These are phyloP conservation scores for Zygnema circumcarinatum DNA, from an alignment of 139 green algal genomes.

Conservation along the genomic window DNA sequence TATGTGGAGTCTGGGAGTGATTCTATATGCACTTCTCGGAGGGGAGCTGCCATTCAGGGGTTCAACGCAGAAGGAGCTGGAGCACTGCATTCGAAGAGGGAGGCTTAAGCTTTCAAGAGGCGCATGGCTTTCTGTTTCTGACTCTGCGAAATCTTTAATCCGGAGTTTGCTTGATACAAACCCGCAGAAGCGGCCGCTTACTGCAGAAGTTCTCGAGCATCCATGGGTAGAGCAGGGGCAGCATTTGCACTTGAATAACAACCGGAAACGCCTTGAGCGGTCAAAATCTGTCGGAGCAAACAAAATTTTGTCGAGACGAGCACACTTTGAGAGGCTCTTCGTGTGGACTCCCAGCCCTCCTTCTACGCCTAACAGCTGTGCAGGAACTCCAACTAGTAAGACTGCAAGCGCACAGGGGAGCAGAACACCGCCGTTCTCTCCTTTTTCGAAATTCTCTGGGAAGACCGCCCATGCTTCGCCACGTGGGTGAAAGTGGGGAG, in stretches of 20 bases:
- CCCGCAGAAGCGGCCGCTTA: slow-evolving; percentile 11
- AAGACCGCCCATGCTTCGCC: no score
- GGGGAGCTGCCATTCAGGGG: slow-evolving; percentile 41
- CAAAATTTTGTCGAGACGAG: neutral
- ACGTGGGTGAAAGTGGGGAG: no score
- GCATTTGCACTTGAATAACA: slow-evolving; percentile 20
- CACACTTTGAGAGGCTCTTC: neutral
- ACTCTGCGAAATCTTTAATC: slow-evolving; percentile 48
- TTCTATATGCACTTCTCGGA: slow-evolving; percentile 39
- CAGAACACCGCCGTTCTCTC: no score
- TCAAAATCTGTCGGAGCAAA: neutral
- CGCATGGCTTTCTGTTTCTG: slow-evolving; percentile 49
- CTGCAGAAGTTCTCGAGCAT: slow-evolving; percentile 14
- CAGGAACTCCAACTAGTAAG: no score
- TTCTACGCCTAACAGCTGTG: neutral
- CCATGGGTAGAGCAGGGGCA: slow-evolving; percentile 22
- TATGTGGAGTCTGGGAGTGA: slow-evolving; percentile 53
- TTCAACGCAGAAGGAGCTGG: slow-evolving; percentile 69
- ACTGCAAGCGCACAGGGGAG: no score
- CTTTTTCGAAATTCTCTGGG: no score
- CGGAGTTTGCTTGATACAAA: slow-evolving; percentile 34
- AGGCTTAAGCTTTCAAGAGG: slow-evolving; percentile 22
- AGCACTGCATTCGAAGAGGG: slow-evolving; percentile 57
- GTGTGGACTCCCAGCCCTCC: neutral
- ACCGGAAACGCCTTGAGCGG: neutral